These are phyloP conservation scores for Termitomyces bulborhizus DNA, from an alignment of 768 basidiomycete genomes.

Conservation along the genomic window DNA sequence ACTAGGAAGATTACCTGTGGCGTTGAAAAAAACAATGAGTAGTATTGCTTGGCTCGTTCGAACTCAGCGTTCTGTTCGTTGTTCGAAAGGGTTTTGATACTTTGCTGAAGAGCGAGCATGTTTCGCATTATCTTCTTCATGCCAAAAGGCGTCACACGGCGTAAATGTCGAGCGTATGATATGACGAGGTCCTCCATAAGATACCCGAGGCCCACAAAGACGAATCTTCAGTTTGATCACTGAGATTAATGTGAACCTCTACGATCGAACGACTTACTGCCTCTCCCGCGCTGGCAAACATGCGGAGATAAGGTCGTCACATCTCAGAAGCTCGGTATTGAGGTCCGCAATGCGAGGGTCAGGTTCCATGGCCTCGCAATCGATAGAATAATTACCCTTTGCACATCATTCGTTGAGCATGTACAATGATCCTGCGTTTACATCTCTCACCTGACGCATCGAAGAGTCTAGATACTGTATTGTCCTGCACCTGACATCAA, in stretches of 20 bases:
- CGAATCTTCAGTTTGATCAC: constrained; percentile 47
- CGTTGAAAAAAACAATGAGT: constrained; percentile 65
- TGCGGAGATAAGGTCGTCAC: constrained; percentile 61
- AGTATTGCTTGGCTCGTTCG: constrained; percentile 73
- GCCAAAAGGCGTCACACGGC: constrained; percentile 64
- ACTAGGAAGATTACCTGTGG: constrained; percentile 53
- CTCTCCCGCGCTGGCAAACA: constrained; percentile 61
- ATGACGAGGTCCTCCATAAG: constrained; percentile 85
- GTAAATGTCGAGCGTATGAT: constrained; percentile 64
- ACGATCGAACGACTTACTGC: constrained; percentile 40
- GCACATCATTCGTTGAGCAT: constrained; percentile 2
- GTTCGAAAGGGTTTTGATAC: constrained; percentile 69
- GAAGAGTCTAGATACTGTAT: constrained; percentile 79
- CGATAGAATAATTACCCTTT: constrained; percentile 81
- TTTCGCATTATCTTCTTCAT: constrained; percentile 85
- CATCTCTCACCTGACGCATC: constrained; percentile 57
- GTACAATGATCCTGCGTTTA: constrained; percentile 3
- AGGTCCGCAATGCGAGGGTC: constrained; percentile 86
- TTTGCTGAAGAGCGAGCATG: constrained; percentile 88
- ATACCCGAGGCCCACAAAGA: constrained; percentile 79
- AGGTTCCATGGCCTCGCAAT: constrained; percentile 83
- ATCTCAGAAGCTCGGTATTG: constrained; percentile 71
- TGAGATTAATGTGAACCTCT: constrained; percentile 6
- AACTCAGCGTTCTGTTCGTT: constrained; percentile 62
- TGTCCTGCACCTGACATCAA: constrained; percentile 81